Evolutionary conservation across 1,284 basidiomycete genomes (phyloP).

Genomic region (Xanthoconium separans): DNA sequence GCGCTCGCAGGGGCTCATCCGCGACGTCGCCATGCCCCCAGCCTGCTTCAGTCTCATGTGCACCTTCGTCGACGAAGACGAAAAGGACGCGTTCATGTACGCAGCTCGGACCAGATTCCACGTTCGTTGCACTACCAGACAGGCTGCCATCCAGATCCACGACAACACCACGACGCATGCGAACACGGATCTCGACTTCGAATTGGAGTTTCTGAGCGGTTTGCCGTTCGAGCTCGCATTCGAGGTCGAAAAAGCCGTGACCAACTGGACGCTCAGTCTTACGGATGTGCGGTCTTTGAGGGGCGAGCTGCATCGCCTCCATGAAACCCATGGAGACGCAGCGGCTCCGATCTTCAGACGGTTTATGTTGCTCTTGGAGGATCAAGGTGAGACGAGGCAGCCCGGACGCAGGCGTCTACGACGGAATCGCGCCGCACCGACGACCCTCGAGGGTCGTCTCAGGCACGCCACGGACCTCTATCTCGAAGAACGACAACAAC

Average conservation of each 20-base stretch:
- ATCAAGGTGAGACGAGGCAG: not conserved
- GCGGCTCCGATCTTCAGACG: slow-evolving; percentile 33
- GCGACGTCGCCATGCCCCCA: slow-evolving; percentile 25
- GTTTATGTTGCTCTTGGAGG: slow-evolving; percentile 28
- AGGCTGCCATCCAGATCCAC: slow-evolving; percentile 10
- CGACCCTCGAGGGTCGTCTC: slow-evolving; percentile 21
- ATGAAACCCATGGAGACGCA: slow-evolving; percentile 8
- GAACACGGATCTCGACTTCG: slow-evolving; percentile 9
- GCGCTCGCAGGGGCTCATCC: slow-evolving; percentile 31
- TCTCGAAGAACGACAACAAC: slow-evolving; percentile 26
- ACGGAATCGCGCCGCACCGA: not conserved
- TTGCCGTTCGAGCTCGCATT: slow-evolving; percentile 40
- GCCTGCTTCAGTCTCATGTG: slow-evolving; percentile 32
- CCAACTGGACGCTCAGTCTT: slow-evolving; percentile 27
- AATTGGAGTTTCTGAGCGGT: slow-evolving; percentile 26
- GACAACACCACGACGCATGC: slow-evolving; percentile 7
- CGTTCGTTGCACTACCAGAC: slow-evolving; percentile 11
- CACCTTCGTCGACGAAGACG: slow-evolving; percentile 23
- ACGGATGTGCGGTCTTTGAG: slow-evolving; percentile 24
- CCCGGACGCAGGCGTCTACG: not conserved
- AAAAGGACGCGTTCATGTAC: slow-evolving; percentile 29
- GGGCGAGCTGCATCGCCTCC: slow-evolving; percentile 22
- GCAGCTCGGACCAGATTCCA: slow-evolving; percentile 27
- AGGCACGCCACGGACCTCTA: slow-evolving; percentile 24
- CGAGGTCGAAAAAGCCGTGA: slow-evolving; percentile 39